Evolutionary conservation across 75 land plant species (phyloP).

Genomic region (Cryptomeria japonica): DNA sequence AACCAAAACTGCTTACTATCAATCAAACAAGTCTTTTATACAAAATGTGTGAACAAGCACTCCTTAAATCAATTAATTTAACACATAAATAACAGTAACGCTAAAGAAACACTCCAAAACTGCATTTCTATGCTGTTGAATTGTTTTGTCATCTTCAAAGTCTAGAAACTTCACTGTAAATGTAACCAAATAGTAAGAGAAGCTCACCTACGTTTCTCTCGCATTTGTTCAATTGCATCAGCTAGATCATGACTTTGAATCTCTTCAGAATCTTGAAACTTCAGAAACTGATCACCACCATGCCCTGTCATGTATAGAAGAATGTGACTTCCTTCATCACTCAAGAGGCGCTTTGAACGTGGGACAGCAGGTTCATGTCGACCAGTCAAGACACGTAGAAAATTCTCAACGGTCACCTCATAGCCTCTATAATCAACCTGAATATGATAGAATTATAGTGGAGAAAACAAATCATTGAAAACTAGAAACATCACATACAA

Average conservation of each 20-base stretch:
- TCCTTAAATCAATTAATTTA: not conserved
- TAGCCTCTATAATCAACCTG: constrained; percentile 99
- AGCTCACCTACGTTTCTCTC: constrained; percentile 76
- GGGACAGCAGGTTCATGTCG: constrained; percentile 96
- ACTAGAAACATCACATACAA: not conserved
- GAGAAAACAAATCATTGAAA: not conserved
- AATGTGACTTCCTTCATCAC: constrained; percentile 95
- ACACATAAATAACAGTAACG: not conserved
- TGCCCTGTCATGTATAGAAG: constrained; percentile 98
- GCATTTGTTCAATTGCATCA: constrained; percentile 98
- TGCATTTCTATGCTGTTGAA: not conserved
- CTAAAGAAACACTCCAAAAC: not conserved
- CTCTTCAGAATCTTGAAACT: constrained; percentile 97
- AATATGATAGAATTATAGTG: constrained; percentile 1
- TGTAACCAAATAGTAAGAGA: not conserved
- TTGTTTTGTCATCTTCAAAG: not conserved
- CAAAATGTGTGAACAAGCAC: not conserved
- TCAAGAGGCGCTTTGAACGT: constrained; percentile 92
- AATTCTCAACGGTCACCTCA: constrained; percentile 98
- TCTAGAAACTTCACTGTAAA: not conserved
- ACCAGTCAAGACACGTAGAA: constrained; percentile 91
- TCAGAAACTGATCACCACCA: constrained; percentile 95
- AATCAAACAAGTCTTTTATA: not conserved
- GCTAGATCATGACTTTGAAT: constrained; percentile 98
- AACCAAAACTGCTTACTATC: not conserved